Percentiles rank a stretch among this genome's conserved stretches.
Evolutionary conservation across 352 stramenopile species (phyloP).

Genomic region (Phytophthora meadii): DNA sequence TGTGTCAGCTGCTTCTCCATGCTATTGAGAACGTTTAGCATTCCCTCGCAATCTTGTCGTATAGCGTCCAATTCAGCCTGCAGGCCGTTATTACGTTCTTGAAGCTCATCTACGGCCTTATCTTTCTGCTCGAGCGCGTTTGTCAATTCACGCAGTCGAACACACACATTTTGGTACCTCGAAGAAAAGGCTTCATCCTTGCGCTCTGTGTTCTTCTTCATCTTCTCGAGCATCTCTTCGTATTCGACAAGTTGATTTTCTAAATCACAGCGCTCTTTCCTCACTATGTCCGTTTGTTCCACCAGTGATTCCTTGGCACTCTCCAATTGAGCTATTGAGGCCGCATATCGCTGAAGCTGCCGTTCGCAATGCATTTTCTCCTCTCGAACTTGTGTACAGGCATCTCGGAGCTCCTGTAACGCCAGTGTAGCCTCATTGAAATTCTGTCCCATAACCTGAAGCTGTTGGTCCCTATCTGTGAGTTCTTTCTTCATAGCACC

Average conservation of each 20-base stretch:
- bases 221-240: slow-evolving; percentile 59
- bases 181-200: slow-evolving; percentile 69
- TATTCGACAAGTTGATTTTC: slow-evolving; percentile 71
- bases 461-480: slow-evolving; percentile 66
- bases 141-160: slow-evolving; percentile 69
- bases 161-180: slow-evolving; percentile 79
- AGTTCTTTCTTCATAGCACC: slow-evolving; percentile 69
- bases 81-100: slow-evolving; percentile 47
- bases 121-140: slow-evolving; percentile 63
- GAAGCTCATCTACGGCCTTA: slow-evolving; percentile 55
- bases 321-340: slow-evolving; percentile 70
- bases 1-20: slow-evolving; percentile 89
- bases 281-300: slow-evolving; percentile 43
- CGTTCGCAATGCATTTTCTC: slow-evolving; percentile 74
- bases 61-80: slow-evolving; percentile 71
- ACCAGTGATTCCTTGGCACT: slow-evolving; percentile 54
- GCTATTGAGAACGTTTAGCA: slow-evolving; percentile 80
- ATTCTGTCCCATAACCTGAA: slow-evolving; percentile 75
- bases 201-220: slow-evolving; percentile 63
- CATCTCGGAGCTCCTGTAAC: slow-evolving; percentile 71
- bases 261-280: slow-evolving; percentile 41
- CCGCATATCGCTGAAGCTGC: slow-evolving; percentile 74
- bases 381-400: slow-evolving; percentile 55
- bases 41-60: slow-evolving; percentile 81
- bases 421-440: slow-evolving; percentile 79